These are phyloP conservation scores for Jaltomata sinuosa DNA, from an alignment of 257 asterid genomes.

Conservation along the genomic window DNA sequence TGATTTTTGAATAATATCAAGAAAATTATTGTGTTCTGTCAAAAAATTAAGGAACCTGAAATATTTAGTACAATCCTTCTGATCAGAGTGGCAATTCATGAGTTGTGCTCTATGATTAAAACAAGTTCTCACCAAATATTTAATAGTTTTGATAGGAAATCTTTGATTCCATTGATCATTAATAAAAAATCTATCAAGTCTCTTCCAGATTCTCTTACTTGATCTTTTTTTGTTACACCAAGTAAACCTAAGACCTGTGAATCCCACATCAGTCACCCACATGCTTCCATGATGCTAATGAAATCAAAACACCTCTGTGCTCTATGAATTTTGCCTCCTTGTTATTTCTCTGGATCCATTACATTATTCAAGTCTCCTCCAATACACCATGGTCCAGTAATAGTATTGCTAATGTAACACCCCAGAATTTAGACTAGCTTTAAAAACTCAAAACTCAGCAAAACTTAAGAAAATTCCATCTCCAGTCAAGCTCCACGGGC, in stretches of 20 bases:
- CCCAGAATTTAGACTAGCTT: too few species aligned
- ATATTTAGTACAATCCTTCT: too few species aligned
- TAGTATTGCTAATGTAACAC: neutral
- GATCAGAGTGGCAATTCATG: neutral
- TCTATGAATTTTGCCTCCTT: neutral
- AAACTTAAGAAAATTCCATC: too few species aligned
- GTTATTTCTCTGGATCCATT: neutral
- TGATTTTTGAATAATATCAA: neutral
- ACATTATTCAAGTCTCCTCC: neutral
- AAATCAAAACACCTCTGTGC: neutral
- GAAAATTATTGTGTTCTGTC: neutral
- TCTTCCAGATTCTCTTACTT: neutral
- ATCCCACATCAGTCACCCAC: neutral
- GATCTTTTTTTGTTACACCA: neutral
- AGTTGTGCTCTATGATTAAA: neutral
- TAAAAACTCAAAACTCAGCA: too few species aligned
- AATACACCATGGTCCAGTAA: neutral
- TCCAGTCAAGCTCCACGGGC: too few species aligned
- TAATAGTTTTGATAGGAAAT: neutral
- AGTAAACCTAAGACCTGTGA: neutral
- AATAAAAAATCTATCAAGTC: neutral
- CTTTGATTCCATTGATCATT: neutral
- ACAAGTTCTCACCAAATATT: neutral
- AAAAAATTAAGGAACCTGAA: neutral
- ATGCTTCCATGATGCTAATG: neutral